phyloP scores from a whole-genome alignment of 2,329 filamentous ascomycete species.

The Chlorencoelia australis region DNA sequence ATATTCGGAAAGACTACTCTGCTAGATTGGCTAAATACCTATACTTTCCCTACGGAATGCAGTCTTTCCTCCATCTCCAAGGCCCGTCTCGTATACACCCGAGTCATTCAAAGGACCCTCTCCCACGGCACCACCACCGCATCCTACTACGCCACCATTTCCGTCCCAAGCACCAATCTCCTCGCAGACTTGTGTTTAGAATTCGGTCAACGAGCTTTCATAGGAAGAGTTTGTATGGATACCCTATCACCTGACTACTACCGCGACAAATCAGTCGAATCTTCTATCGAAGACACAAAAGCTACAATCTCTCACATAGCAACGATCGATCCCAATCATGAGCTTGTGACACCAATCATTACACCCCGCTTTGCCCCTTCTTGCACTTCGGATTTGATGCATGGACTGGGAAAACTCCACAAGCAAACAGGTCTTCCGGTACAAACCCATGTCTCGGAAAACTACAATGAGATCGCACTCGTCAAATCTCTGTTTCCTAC shows the following conservation, averaged over 20 bases:
- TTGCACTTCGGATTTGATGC: slow-evolving; percentile 51
- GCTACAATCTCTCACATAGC: slow-evolving; percentile 55
- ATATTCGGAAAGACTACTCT: slow-evolving; percentile 91
- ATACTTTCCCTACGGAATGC: slow-evolving; percentile 88
- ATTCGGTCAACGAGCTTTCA: slow-evolving; percentile 76
- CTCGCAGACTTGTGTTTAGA: slow-evolving; percentile 74
- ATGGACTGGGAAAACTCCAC: slow-evolving; percentile 54
- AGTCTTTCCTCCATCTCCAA: slow-evolving; percentile 55
- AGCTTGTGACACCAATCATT: slow-evolving; percentile 67
- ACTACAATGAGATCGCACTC: slow-evolving; percentile 60
- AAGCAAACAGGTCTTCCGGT: slow-evolving; percentile 53
- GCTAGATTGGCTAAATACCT: slow-evolving; percentile 84
- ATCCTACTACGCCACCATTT: slow-evolving; percentile 87
- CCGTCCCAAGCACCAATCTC: slow-evolving; percentile 81
- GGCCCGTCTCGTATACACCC: slow-evolving; percentile 64
- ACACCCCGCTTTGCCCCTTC: slow-evolving; percentile 62
- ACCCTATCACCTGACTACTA: slow-evolving; percentile 67
- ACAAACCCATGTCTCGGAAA: slow-evolving; percentile 89
- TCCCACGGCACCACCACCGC: slow-evolving; percentile 88
- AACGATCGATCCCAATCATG: slow-evolving; percentile 52
- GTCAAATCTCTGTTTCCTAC: slow-evolving; percentile 62
- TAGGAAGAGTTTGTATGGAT: slow-evolving; percentile 96
- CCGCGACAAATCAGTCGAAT: slow-evolving; percentile 56
- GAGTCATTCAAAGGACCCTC: slow-evolving; percentile 70
- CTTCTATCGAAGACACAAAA: slow-evolving; percentile 45